These are phyloP conservation scores for Cucumis hystrix DNA, from an alignment of 306 rosid genomes.

Conservation along the genomic window DNA sequence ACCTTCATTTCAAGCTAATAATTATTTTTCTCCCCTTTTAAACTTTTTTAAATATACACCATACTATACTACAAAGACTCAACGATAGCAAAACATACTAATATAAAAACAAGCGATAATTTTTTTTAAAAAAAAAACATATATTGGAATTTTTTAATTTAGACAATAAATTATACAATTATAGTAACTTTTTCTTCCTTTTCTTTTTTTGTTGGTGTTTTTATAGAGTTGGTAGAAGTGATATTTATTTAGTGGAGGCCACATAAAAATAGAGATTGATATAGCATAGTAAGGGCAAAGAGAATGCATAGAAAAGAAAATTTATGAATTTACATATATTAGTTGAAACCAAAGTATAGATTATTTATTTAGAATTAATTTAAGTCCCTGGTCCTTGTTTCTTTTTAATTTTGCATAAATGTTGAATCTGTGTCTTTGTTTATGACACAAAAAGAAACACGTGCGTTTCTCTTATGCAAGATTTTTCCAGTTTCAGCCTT, in stretches of 20 bases:
- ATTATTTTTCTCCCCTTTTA: not conserved
- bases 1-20: not conserved
- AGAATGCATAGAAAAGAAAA: not conserved
- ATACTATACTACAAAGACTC: not conserved
- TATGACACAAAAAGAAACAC: not conserved
- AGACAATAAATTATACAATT: too few relatives aligned
- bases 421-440: not conserved
- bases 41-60: not conserved
- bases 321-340: not conserved
- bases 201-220: too few relatives aligned
- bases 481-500: not conserved
- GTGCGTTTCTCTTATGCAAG: not conserved
- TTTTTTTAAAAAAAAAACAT: too few relatives aligned
- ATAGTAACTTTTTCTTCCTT: too few relatives aligned
- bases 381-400: conserved; percentile 2
- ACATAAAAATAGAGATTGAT: not conserved
- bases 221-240: not conserved
- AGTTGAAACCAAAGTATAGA: not conserved
- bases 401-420: not conserved
- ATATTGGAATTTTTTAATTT: too few relatives aligned
- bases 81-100: not conserved
- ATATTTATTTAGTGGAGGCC: not conserved
- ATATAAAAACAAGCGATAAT: not conserved
- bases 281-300: not conserved
- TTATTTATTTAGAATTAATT: not conserved